Base-by-base conservation (phyloP, 768 basidiomycete genomes). In the Sistotremastrum niveocremeum region DNA sequence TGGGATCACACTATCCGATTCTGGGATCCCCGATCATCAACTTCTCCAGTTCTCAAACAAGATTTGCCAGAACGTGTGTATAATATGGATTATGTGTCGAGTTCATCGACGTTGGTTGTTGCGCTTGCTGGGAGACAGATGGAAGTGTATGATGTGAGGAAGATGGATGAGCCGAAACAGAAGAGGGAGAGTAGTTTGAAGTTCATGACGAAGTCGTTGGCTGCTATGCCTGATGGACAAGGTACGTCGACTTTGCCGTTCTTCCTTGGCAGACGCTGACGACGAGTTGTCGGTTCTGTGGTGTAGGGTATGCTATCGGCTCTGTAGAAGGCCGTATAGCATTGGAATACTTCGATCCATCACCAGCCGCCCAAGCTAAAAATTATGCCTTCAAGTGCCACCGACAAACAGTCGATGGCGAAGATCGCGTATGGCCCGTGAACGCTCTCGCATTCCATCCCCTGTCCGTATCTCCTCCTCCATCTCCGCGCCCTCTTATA, bases 341-440 rank as follows among this genome's bases (percentile, higher is more conserved):
- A 0, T 91, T 98, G 32, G 95, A 99, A 61, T 99, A 94, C 61
- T 93, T 95, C 54, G 88, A 97, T 52, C 79, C 86, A 2, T 76
- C 75, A 3, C 71, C 80, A 0, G 75, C 76, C 29, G 70, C 72
- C 0, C 94, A 98, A 61, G 80, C 83, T n/a, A 72, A 75, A 53
- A 81, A 91, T 65, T 95, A 93, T 61, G 95, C 95, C 2, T 99
- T 97, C 76, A 91, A 95, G 60, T 95, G 93, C 52, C 94, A 99
- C 57, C 74, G 94, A 4, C 84, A 89, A 58, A 79, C 85, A 4
- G 79, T 90, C 49, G 81, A 86, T 35, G 89, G 86, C 35, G 83
- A 84, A 9, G 95, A 99, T 61, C 86, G 91, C 53, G 93, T 97
- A 20, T 98, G 88, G 78, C 91, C 94, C 0, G 93, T 98, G 50